Base-by-base conservation (phyloP, 1,284 basidiomycete species). In the Stygiomarasmius scandens region DNA sequence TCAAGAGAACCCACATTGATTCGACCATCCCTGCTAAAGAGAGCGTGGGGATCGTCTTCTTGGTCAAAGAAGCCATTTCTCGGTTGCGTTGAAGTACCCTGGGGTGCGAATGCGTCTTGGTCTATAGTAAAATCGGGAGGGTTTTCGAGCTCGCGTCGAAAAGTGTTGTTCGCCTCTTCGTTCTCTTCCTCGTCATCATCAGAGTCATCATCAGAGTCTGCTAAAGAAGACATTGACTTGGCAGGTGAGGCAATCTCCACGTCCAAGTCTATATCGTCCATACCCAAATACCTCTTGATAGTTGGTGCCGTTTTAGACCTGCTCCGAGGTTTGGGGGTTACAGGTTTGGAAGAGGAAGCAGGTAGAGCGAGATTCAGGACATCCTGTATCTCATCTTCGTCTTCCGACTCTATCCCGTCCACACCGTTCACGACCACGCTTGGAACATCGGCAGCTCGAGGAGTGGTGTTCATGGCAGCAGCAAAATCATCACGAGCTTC, bases 71-170 rank as follows among this genome's bases (percentile, higher is more conserved):
- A 20, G 25, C 46, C 41, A 25, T 41, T 27, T 6, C 10, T 25
- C 14, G 34, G 55, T 24, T 60, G 58, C 0, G 58, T 60, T 14
- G 58, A 60, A 20, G 44, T 43, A 14, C 36, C 22, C 10, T 36
- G 52, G 41, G 58, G 58, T 27, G 47, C 55, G 45, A 60, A 56
- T 11, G 55, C 58, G n/a, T 49, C 51, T 1, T 32, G 2, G 19
- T 60, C 41, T n/a, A 36, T 14, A 23, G 58, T 60, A 41, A 60
- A 60, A 16, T 60, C 58, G 20, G 58, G 58, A 22, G 54, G 51
- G 11, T 23, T 19, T 27, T 51, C 25, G 3, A 56, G n/a, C n/a
- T n/a, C n/a, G n/a, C n/a, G n/a, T n/a, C n/a, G 16, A 44, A 32
- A 32, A 12, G 6, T 32, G 29, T 32, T 32, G 14, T 25, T 23